Conservation (phyloP, 2,329 filamentous ascomycete genomes). For the Ploettnerulaceae sp. region DNA sequence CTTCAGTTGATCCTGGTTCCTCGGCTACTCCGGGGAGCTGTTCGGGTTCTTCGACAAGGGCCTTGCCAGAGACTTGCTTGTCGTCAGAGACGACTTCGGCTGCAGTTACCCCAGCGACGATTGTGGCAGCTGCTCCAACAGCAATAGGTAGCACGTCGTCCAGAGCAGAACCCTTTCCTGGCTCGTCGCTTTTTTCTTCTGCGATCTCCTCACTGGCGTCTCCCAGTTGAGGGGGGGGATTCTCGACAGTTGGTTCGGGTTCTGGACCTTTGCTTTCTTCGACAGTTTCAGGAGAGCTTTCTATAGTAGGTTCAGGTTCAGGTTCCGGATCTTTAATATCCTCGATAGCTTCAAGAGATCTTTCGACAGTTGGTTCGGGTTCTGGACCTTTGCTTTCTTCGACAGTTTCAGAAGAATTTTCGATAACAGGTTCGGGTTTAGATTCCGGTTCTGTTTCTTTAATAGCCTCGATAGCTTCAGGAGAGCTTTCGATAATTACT, state of each 20-base stretch:
- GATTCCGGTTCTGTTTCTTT: conserved; percentile 6
- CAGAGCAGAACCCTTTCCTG: conserved; percentile 5
- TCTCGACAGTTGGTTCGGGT: background rate
- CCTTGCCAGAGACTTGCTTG: conserved; percentile 20
- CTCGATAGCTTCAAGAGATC: background rate
- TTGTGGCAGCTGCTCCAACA: conserved; percentile 11
- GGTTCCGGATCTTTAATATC: conserved; percentile 6
- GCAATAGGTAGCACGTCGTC: conserved; percentile 9
- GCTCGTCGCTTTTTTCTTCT: conserved; percentile 1
- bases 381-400: background rate
- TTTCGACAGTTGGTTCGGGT: background rate
- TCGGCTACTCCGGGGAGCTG: conserved; percentile 17
- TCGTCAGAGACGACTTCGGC: conserved; percentile 13
- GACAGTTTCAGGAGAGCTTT: conserved; percentile 1
- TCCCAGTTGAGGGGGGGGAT: background rate
- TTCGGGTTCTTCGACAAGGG: conserved; percentile 27
- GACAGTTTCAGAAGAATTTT: background rate
- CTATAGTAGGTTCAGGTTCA: background rate
- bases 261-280: background rate
- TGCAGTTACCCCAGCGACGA: conserved; percentile 12
- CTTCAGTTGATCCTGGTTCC: conserved; percentile 8
- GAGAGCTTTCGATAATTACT: too few species aligned
- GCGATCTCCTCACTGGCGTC: conserved; percentile 1
- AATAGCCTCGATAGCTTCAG: background rate
- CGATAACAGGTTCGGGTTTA: too few species aligned